Percentiles rank a stretch among this genome's conserved stretches.
Evolutionary conservation across 73 alveolate genomes (phyloP).

Genomic region (Paramecium caudatum): DNA sequence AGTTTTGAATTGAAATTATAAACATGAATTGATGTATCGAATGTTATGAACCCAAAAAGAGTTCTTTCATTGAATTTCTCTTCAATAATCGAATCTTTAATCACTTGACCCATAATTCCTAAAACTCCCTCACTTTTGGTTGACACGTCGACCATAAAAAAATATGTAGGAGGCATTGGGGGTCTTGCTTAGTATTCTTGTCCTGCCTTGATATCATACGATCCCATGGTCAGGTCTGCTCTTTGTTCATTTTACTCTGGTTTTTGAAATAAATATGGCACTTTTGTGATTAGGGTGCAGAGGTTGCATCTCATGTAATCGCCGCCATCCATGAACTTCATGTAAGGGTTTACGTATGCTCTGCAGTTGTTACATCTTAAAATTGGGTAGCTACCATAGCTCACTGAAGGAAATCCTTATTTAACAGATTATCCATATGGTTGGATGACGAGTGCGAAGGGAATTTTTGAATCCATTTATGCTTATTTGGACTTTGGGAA

Average conservation of each 20-base stretch:
- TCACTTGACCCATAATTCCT: slow-evolving; percentile 80
- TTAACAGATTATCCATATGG: slow-evolving; percentile 61
- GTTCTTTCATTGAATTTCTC: slow-evolving; percentile 87
- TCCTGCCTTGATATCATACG: slow-evolving; percentile 90
- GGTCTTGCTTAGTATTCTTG: slow-evolving; percentile 87
- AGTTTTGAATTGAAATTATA: slow-evolving; percentile 86
- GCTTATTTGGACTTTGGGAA: slow-evolving; percentile 6
- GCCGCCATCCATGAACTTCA: slow-evolving; percentile 86
- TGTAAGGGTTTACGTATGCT: slow-evolving; percentile 96
- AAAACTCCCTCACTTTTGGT: slow-evolving; percentile 89
- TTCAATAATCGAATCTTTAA: slow-evolving; percentile 85
- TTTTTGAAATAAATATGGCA: slow-evolving; percentile 75
- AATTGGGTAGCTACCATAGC: slow-evolving; percentile 81
- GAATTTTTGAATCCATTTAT: slow-evolving; percentile 59
- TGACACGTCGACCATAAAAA: slow-evolving; percentile 95
- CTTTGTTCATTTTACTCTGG: slow-evolving; percentile 84
- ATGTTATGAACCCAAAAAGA: slow-evolving; percentile 88
- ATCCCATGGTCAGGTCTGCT: slow-evolving; percentile 89
- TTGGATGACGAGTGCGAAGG: slow-evolving; percentile 48
- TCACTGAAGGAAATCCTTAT: slow-evolving; percentile 82
- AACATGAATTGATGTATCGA: slow-evolving; percentile 90
- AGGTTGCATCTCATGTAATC: slow-evolving; percentile 91
- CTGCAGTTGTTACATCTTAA: slow-evolving; percentile 95
- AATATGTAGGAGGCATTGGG: slow-evolving; percentile 94
- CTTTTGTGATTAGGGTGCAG: slow-evolving; percentile 83